phyloP scores from a whole-genome alignment of 495 filamentous ascomycete species.

The Amorphotheca resinae region DNA sequence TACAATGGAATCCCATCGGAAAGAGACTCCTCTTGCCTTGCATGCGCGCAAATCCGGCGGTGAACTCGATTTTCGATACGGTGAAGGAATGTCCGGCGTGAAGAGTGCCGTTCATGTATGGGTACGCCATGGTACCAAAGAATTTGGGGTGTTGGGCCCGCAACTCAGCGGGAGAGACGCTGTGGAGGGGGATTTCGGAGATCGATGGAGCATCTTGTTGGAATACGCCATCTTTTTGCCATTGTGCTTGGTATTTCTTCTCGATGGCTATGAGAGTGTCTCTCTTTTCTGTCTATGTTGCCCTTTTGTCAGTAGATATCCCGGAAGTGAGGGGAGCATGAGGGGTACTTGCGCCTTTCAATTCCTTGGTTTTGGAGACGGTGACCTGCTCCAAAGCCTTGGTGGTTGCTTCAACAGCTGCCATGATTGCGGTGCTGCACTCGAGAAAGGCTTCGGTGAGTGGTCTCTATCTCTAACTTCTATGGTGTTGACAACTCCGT shows the following conservation, averaged over 20 bases:
- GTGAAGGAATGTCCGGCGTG: slow-evolving; percentile 91
- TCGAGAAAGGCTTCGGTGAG: background rate
- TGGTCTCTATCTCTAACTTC: background rate
- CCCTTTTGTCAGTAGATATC: slow-evolving; percentile 1
- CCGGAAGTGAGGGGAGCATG: background rate
- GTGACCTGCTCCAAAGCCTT: slow-evolving; percentile 17
- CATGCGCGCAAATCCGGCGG: slow-evolving; percentile 72
- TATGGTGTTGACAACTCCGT: background rate
- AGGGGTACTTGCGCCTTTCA: slow-evolving; percentile 29
- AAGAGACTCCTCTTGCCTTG: slow-evolving; percentile 77
- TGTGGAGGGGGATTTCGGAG: slow-evolving; percentile 57
- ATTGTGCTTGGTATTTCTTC: slow-evolving; percentile 83
- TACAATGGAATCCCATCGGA: slow-evolving; percentile 90
- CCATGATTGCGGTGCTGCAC: slow-evolving; percentile 15
- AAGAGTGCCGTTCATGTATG: slow-evolving; percentile 92
- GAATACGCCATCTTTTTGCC: slow-evolving; percentile 70
- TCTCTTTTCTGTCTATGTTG: slow-evolving; percentile 71
- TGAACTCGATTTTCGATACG: slow-evolving; percentile 82
- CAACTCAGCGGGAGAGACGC: slow-evolving; percentile 57
- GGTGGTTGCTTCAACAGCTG: slow-evolving; percentile 15
- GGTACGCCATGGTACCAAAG: slow-evolving; percentile 88
- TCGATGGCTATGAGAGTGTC: slow-evolving; percentile 78
- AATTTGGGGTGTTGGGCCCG: slow-evolving; percentile 75
- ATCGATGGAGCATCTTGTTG: slow-evolving; percentile 70
- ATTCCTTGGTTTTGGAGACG: slow-evolving; percentile 36